These are phyloP conservation scores for Lachancea dasiensis DNA, from an alignment of 805 yeast species.

Conservation along the genomic window DNA sequence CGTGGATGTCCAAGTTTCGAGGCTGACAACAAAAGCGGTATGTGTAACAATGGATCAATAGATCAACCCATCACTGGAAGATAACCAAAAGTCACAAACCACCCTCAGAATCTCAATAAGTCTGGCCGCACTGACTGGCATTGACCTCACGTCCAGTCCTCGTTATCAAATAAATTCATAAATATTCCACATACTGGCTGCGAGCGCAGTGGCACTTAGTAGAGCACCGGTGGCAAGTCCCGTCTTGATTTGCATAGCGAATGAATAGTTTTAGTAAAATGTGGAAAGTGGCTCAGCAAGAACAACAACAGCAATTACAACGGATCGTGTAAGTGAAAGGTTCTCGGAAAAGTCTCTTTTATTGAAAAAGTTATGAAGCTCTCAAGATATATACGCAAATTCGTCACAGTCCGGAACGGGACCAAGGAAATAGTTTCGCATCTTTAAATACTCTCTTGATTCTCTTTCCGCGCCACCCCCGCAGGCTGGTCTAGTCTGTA, in stretches of 20 bases:
- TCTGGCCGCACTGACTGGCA: no score
- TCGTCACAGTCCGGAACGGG: no score
- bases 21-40: no score
- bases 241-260: slow-evolving; percentile 15
- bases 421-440: slow-evolving; percentile 4
- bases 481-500: not conserved
- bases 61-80: no score
- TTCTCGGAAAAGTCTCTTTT: not conserved
- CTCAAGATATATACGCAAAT: not conserved
- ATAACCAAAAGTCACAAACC: no score
- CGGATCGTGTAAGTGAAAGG: no score
- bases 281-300: not conserved
- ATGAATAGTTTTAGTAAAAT: slow-evolving; percentile 1
- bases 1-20: no score
- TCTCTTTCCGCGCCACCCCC: no score
- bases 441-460: slow-evolving; percentile 2
- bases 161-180: no score
- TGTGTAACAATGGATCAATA: no score
- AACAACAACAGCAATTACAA: not conserved
- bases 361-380: not conserved
- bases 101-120: no score
- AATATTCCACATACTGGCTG: slow-evolving; percentile 12
- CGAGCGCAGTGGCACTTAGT: slow-evolving; percentile 11
- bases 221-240: slow-evolving; percentile 11
- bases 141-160: no score